Evolutionary conservation across 306 rosid genomes (phyloP).

Genomic region (Malus sylvestris): DNA sequence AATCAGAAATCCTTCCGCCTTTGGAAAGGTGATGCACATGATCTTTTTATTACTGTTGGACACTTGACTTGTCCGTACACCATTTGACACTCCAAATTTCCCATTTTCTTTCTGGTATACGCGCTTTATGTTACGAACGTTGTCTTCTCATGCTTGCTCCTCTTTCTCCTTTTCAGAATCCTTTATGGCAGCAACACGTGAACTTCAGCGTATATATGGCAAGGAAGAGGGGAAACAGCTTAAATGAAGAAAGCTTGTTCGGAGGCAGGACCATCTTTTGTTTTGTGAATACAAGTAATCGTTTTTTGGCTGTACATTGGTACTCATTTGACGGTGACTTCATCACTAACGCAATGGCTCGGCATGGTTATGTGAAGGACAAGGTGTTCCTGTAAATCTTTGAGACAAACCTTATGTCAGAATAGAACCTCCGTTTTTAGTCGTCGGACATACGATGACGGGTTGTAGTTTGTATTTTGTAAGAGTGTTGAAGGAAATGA

Average conservation of each 20-base stretch:
- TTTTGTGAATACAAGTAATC: constrained; percentile 28
- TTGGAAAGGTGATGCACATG: constrained; percentile 51
- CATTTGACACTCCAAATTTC: not conserved
- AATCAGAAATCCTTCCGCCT: constrained; percentile 65
- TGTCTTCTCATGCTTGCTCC: constrained; percentile 10
- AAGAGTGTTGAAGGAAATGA: not conserved
- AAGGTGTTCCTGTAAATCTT: constrained; percentile 14
- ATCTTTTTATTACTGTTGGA: not conserved
- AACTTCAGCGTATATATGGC: constrained; percentile 63
- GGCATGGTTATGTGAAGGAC: constrained; percentile 20
- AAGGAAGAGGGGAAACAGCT: constrained; percentile 43
- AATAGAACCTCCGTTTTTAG: constrained; percentile 6
- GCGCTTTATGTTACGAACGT: not conserved
- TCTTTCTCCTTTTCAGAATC: constrained; percentile 38
- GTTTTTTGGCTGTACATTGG: constrained; percentile 27
- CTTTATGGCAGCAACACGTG: constrained; percentile 59
- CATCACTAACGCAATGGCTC: constrained; percentile 12
- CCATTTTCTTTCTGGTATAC: not conserved
- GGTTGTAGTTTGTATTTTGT: constrained; percentile 2
- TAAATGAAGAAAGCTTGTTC: constrained; percentile 22
- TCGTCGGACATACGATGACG: constrained; percentile 1
- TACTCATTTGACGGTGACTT: constrained; percentile 20
- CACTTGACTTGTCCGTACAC: no score
- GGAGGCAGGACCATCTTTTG: constrained; percentile 17
- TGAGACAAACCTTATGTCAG: constrained; percentile 5